A percentile compares a stretch with the other conserved stretches of the same genome.
These are phyloP conservation scores for Didymellaceae sp. DNA, from an alignment of 2,329 filamentous ascomycete genomes.

Conservation along the genomic window DNA sequence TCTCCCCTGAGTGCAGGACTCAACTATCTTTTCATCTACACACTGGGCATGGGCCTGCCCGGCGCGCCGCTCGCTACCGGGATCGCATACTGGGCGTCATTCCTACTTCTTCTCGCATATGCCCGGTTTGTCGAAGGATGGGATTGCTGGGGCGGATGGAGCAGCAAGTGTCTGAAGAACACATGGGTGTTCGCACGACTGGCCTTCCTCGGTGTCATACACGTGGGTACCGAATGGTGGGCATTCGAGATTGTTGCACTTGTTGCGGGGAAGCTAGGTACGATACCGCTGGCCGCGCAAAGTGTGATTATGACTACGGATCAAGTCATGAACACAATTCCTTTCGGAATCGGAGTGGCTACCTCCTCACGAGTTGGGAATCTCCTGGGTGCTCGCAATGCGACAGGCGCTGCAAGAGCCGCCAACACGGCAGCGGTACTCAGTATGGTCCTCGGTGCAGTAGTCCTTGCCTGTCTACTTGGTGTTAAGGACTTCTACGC, in stretches of 20 bases:
- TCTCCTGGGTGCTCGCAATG: constrained; percentile 72
- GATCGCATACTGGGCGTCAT: constrained; percentile 85
- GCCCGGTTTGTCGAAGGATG: constrained; percentile 72
- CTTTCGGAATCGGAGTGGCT: constrained; percentile 85
- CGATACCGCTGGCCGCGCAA: constrained; percentile 79
- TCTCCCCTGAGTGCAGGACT: constrained; percentile 65
- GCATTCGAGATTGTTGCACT: constrained; percentile 90
- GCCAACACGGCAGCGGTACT: constrained; percentile 78
- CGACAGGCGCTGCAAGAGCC: constrained; percentile 70
- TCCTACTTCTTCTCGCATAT: constrained; percentile 76
- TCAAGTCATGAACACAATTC: constrained; percentile 83
- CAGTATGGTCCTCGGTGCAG: constrained; percentile 70
- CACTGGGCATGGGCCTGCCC: constrained; percentile 71
- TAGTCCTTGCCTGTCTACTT: constrained; percentile 74
- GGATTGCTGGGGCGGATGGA: constrained; percentile 81
- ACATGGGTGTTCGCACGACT: constrained; percentile 74
- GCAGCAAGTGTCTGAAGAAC: constrained; percentile 68
- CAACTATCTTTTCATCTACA: constrained; percentile 75
- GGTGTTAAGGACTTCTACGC: constrained; percentile 75
- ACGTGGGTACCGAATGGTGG: constrained; percentile 94
- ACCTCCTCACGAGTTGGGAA: constrained; percentile 81
- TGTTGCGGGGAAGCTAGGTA: constrained; percentile 80
- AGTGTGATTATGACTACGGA: constrained; percentile 90
- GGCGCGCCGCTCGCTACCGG: constrained; percentile 84
- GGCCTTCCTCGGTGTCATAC: constrained; percentile 76